Conservation (phyloP, 352 stramenopile species). For the Phytophthora colocasiae region DNA sequence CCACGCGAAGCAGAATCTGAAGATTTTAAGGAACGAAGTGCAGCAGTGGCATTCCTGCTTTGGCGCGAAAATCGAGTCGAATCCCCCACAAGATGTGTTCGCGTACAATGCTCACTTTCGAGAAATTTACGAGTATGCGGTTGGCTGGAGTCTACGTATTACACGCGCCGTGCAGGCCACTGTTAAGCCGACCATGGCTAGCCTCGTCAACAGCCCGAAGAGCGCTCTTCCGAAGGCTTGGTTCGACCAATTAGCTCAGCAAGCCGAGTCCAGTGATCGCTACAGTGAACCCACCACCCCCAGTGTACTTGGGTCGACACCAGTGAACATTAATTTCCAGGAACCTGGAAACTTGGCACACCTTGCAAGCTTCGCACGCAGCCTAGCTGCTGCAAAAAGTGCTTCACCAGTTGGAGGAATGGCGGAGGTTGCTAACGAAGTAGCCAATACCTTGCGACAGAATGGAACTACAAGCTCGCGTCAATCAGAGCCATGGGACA, state of each 20-base stretch:
- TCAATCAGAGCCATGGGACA: conserved; percentile 67
- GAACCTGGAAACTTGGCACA: conserved; percentile 78
- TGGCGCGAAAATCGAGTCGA: conserved; percentile 69
- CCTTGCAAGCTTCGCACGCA: conserved; percentile 75
- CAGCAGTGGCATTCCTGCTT: conserved; percentile 88
- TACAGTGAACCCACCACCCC: conserved; percentile 49
- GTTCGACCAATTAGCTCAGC: conserved; percentile 76
- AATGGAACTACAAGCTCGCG: conserved; percentile 39
- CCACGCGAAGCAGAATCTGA: conserved; percentile 75
- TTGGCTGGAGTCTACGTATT: conserved; percentile 80
- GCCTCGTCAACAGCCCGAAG: conserved; percentile 73
- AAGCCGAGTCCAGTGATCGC: conserved; percentile 51
- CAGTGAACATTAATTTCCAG: conserved; percentile 52
- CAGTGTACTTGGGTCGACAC: conserved; percentile 27
- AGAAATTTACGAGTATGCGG: conserved; percentile 82
- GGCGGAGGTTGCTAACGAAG: conserved; percentile 75
- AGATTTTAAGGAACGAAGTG: conserved; percentile 83
- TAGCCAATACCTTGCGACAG: conserved; percentile 71
- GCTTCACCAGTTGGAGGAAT: conserved; percentile 30
- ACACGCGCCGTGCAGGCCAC: conserved; percentile 82
- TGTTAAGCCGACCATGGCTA: conserved; percentile 74
- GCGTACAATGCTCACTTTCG: conserved; percentile 83
- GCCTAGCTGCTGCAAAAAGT: conserved; percentile 44
- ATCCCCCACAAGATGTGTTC: conserved; percentile 81
- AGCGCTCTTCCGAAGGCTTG: conserved; percentile 75